Percentiles rank a stretch among this genome's conserved stretches.
Evolutionary conservation across 495 filamentous ascomycete genomes (phyloP).

Genomic region (Xylaria curta): DNA sequence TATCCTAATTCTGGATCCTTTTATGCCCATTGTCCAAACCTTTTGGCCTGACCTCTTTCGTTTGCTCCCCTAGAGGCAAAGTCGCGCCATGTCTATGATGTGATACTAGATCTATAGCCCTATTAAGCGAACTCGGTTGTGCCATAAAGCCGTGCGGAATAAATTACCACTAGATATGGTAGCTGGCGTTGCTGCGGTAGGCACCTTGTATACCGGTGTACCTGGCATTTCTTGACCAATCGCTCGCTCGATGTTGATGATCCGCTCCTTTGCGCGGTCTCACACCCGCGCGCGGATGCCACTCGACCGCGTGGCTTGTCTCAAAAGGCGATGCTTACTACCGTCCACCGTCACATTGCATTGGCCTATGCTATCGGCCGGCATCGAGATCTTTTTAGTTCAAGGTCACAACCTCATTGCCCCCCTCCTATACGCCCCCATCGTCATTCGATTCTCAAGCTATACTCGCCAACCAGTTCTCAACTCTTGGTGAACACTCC

Average conservation of each 20-base stretch:
- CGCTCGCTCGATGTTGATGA: not conserved
- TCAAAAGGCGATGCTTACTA: slow-evolving; percentile 1
- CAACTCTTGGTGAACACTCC: not conserved
- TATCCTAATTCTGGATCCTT: slow-evolving; percentile 1
- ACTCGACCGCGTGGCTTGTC: slow-evolving; percentile 27
- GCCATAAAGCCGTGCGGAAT: not conserved
- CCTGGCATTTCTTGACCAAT: not conserved
- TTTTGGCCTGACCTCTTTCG: not conserved
- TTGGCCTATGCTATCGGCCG: slow-evolving; percentile 15
- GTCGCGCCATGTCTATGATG: not conserved
- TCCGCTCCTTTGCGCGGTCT: not conserved
- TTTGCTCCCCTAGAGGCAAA: not conserved
- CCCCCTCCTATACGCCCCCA: slow-evolving; percentile 16
- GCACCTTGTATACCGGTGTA: not conserved
- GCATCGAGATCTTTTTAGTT: slow-evolving; percentile 16
- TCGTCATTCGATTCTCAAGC: slow-evolving; percentile 7
- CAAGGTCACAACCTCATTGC: slow-evolving; percentile 10
- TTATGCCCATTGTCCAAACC: not conserved
- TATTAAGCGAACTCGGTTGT: not conserved
- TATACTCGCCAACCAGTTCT: slow-evolving; percentile 17
- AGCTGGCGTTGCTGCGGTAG: not conserved
- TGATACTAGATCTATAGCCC: not conserved
- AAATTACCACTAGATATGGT: not conserved
- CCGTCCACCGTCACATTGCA: slow-evolving; percentile 6
- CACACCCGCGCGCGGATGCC: slow-evolving; percentile 14